These are phyloP conservation scores for Ilex asprella DNA, from an alignment of 257 asterid species.

Conservation along the genomic window DNA sequence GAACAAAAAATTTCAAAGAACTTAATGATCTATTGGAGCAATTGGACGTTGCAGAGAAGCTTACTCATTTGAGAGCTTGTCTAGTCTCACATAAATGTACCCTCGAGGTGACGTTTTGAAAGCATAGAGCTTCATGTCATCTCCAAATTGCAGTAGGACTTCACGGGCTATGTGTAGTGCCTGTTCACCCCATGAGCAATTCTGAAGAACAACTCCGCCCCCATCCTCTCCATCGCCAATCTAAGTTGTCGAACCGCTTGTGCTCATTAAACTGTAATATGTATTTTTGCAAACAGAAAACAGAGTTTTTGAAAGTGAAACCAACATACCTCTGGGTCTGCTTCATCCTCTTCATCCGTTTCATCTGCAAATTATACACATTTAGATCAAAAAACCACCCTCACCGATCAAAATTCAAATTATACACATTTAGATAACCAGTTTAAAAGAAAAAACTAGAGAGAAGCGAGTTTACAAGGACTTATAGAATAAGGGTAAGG, in stretches of 20 bases:
- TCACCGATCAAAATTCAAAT: background rate
- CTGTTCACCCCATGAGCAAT: constrained; percentile 79
- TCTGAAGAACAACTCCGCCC: constrained; percentile 70
- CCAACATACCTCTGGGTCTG: constrained; percentile 58
- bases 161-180: constrained; percentile 53
- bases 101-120: constrained; percentile 81
- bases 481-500: constrained; percentile 13
- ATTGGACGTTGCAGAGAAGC: constrained; percentile 14
- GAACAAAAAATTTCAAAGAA: background rate
- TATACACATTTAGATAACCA: background rate
- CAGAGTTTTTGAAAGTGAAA: background rate
- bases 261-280: background rate
- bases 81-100: constrained; percentile 78
- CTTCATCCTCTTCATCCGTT: constrained; percentile 53
- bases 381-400: background rate
- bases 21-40: background rate
- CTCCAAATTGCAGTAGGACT: constrained; percentile 47
- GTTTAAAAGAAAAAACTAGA: background rate
- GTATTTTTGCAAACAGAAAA: too few relatives aligned
- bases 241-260: constrained; percentile 22
- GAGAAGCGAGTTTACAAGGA: too few relatives aligned
- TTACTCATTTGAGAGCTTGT: constrained; percentile 68
- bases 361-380: constrained; percentile 29
- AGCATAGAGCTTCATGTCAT: constrained; percentile 64
- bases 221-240: constrained; percentile 95